phyloP scores from a whole-genome alignment of 2,329 filamentous ascomycete species.

The Exophiala mesophila region DNA sequence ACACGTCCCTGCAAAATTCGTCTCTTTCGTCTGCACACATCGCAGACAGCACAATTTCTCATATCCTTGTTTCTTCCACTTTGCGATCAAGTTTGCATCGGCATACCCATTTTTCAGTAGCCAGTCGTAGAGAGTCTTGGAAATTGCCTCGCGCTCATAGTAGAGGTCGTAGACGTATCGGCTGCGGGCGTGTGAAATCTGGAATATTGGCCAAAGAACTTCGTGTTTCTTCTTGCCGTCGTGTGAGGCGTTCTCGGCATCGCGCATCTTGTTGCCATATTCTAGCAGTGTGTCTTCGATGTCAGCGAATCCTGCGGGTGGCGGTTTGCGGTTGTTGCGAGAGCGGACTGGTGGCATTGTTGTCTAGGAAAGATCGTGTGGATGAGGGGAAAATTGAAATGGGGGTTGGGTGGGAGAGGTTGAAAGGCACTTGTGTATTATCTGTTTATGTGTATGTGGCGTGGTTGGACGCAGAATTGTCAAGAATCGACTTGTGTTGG shows the following conservation, averaged over 20 bases:
- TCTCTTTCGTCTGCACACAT: slow-evolving; percentile 99
- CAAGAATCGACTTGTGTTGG: no score
- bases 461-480: no score
- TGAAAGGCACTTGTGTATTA: no score
- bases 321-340: slow-evolving; percentile 57
- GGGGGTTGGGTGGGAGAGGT: no score
- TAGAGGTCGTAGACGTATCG: slow-evolving; percentile 97
- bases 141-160: slow-evolving; percentile 96
- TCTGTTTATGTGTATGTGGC: no score
- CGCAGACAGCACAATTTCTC: slow-evolving; percentile 96
- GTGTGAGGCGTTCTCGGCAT: slow-evolving; percentile 80
- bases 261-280: slow-evolving; percentile 65
- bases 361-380: no score
- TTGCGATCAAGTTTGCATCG: slow-evolving; percentile 91
- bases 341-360: slow-evolving; percentile 57
- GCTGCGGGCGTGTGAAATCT: slow-evolving; percentile 75
- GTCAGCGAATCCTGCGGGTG: slow-evolving; percentile 63
- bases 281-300: slow-evolving; percentile 65
- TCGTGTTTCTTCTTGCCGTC: slow-evolving; percentile 81
- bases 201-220: slow-evolving; percentile 94
- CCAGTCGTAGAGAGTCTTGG: slow-evolving; percentile 89
- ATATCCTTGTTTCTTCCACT: slow-evolving; percentile 99
- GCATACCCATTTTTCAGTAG: slow-evolving; percentile 94
- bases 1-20: slow-evolving; percentile 96
- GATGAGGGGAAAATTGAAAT: no score